phyloP scores from a whole-genome alignment of 805 yeast species.

The Candida golubevii region DNA sequence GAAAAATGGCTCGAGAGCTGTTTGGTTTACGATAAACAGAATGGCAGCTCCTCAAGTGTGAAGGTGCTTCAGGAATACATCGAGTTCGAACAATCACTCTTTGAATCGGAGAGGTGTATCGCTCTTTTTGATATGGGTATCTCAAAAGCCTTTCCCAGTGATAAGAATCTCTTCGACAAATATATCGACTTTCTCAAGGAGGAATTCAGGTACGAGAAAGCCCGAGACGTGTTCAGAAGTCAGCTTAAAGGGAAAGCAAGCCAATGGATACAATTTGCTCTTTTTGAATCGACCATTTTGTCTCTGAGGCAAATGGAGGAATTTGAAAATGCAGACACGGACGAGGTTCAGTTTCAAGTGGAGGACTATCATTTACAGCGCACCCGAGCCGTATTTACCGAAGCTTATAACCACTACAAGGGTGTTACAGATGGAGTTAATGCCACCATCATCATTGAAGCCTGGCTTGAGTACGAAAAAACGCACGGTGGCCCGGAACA shows the following conservation, averaged over 20 bases:
- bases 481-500: constrained; percentile 51
- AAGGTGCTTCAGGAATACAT: constrained; percentile 61
- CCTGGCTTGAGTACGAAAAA: constrained; percentile 61
- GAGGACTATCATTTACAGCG: constrained; percentile 46
- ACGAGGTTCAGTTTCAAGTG: constrained; percentile 49
- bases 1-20: constrained; percentile 55
- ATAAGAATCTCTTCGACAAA: constrained; percentile 20
- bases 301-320: constrained; percentile 45
- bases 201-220: constrained; percentile 51
- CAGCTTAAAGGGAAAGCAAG: constrained; percentile 28
- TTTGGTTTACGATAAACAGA: constrained; percentile 7
- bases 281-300: constrained; percentile 67
- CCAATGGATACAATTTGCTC: constrained; percentile 63
- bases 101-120: constrained; percentile 65
- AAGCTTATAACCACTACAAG: constrained; percentile 47
- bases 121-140: constrained; percentile 56
- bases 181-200: constrained; percentile 61
- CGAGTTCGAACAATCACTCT: constrained; percentile 59
- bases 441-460: constrained; percentile 53
- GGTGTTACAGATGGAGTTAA: constrained; percentile 31
- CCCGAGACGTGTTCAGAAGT: constrained; percentile 47
- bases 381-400: constrained; percentile 53
- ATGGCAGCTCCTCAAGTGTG: constrained; percentile 1
- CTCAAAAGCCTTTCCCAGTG: constrained; percentile 12
- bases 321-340: constrained; percentile 42